Conservation (phyloP, 495 filamentous ascomycete species). For the Wilcoxina mikolae region DNA sequence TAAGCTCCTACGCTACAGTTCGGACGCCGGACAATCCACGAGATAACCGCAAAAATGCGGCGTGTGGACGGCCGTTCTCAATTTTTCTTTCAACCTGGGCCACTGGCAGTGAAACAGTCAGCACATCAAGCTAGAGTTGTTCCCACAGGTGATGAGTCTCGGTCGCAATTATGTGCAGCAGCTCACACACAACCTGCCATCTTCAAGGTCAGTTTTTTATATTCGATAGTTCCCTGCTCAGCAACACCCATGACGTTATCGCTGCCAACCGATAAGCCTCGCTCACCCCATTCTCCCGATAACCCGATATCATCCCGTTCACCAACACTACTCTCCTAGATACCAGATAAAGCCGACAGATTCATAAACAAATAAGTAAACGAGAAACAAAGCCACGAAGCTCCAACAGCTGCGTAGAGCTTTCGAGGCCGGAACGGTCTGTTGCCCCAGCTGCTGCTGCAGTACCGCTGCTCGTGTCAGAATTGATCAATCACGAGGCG, state of each 20-base stretch:
- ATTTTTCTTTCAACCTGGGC: neutral
- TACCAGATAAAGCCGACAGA: neutral
- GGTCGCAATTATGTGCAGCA: neutral
- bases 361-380: neutral
- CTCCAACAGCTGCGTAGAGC: neutral
- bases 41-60: neutral
- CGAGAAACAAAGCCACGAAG: neutral
- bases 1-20: neutral
- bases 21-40: neutral
- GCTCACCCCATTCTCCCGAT: too few relatives aligned
- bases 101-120: neutral
- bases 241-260: too few relatives aligned
- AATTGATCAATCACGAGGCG: neutral
- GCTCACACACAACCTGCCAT: neutral
- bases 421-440: neutral
- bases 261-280: too few relatives aligned
- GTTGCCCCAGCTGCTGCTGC: neutral
- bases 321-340: neutral
- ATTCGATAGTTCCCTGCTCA: too few relatives aligned
- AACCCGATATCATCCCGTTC: neutral
- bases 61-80: neutral
- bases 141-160: neutral
- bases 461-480: neutral
- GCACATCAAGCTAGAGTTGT: neutral
- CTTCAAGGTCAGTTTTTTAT: too few relatives aligned